phyloP scores from a whole-genome alignment of 176 grass and related monocot species.

The Alopecurus myosuroides region DNA sequence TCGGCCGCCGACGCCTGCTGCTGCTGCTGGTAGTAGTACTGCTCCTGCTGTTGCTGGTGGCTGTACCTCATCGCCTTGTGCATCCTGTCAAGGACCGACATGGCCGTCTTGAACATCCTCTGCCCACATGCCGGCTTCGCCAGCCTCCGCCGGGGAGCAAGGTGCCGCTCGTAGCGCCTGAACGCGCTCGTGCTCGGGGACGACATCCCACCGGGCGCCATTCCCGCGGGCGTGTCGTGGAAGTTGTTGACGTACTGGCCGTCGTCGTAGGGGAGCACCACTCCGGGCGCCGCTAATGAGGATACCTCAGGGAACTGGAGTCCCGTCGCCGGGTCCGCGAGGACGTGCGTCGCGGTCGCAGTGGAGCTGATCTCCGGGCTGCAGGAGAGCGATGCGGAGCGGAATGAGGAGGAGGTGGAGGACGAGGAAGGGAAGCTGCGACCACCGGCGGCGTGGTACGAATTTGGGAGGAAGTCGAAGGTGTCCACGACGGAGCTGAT shows the following conservation, averaged over 20 bases:
- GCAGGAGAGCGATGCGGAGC: slow-evolving; percentile 36
- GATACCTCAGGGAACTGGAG: slow-evolving; percentile 31
- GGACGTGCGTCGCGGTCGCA: neutral
- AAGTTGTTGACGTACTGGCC: neutral
- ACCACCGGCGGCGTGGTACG: neutral
- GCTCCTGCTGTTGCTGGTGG: neutral
- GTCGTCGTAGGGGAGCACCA: neutral
- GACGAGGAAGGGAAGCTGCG: neutral
- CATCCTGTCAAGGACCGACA: slow-evolving; percentile 43
- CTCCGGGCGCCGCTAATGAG: neutral
- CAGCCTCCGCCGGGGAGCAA: slow-evolving; percentile 6
- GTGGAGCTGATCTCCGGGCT: slow-evolving; percentile 24
- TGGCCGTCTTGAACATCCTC: slow-evolving; percentile 63
- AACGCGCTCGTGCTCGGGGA: slow-evolving; percentile 22
- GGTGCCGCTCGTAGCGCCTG: slow-evolving; percentile 43
- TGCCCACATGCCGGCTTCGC: slow-evolving; percentile 32
- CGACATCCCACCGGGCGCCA: neutral
- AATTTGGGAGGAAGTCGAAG: neutral
- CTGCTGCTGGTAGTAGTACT: slow-evolving; percentile 19
- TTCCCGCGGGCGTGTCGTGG: neutral
- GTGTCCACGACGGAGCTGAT: neutral
- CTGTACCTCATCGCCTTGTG: slow-evolving; percentile 7
- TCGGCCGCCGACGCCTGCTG: neutral
- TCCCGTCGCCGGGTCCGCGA: neutral
- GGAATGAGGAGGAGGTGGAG: slow-evolving; percentile 22